Evolutionary conservation across 2,329 filamentous ascomycete species (phyloP), one percentile per base, ranked within the genome.

Genomic region (Exophiala xenobiotica): DNA sequence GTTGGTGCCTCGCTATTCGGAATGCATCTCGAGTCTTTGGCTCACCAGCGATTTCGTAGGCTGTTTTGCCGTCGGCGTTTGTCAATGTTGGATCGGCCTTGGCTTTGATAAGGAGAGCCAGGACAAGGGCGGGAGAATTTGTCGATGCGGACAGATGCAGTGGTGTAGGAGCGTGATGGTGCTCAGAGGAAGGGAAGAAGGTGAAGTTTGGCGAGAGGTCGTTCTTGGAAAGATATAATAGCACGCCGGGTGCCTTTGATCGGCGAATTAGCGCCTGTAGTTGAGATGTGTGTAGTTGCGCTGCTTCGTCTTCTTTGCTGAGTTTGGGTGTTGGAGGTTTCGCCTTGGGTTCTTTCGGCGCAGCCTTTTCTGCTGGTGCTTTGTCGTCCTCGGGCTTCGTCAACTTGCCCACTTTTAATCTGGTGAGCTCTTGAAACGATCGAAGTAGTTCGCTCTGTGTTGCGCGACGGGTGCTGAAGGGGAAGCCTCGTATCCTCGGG

Each of bases 371-470:
- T 9, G 31, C 22, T 7, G 44, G 38, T 22, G 29, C 11, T 14
- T 56, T 56, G 50, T 77, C 75, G 8, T 68, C 58, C 1, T 67
- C 43, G 24, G 69, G 61, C 20, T 72, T 52, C 19, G 57, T 50
- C 31, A 97, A 80, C 56, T 88, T 86, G 42, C 82, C 83, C 40
- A 96, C 79, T 69, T 99, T 96, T 12, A 96, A 79, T 12, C 93
- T 79, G 0, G 93, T 99, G 24, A 99, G 78, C 72, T 99, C 93
- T 56, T 95, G 87, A 63, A 96, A 99, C 1, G 87, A 87, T 31
- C 92, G 83, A 87, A 97, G 93, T 0, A 99, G 82, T 69, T 99
- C 93, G 41, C 87, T 88, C 65, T 97, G 91, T 0, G 93, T 99
- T 0, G 93, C 90, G 51, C 93, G 79, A 9, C 90, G 81, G 6